These are phyloP conservation scores for Haplographium delicatum DNA, from an alignment of 495 filamentous ascomycete species.

Conservation along the genomic window DNA sequence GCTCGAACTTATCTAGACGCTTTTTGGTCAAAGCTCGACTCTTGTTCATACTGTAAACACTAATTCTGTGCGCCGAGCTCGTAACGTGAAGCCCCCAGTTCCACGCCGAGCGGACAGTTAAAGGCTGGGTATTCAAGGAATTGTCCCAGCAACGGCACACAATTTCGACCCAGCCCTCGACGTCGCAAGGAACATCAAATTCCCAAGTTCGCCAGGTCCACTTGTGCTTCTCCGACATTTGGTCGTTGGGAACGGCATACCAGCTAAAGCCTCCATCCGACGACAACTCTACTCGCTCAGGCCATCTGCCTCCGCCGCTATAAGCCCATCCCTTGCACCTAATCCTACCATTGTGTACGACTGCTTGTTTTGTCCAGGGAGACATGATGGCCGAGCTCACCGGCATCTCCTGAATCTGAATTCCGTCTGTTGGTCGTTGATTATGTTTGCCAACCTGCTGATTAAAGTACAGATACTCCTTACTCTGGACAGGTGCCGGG, in stretches of 20 bases:
- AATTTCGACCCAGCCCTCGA: slow-evolving; percentile 3
- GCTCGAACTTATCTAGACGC: slow-evolving; percentile 45
- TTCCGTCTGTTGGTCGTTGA: slow-evolving; percentile 42
- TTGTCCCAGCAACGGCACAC: slow-evolving; percentile 44
- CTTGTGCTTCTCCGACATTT: slow-evolving; percentile 47
- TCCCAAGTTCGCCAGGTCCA: slow-evolving; percentile 51
- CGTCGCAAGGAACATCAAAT: slow-evolving; percentile 17
- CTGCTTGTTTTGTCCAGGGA: slow-evolving; percentile 44
- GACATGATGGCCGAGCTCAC: slow-evolving; percentile 55
- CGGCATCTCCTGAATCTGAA: slow-evolving; percentile 61
- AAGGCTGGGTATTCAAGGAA: slow-evolving; percentile 48
- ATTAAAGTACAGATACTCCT: slow-evolving; percentile 56
- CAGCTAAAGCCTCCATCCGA: slow-evolving; percentile 53
- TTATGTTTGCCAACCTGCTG: slow-evolving; percentile 59
- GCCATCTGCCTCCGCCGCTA: slow-evolving; percentile 53
- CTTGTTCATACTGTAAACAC: slow-evolving; percentile 58
- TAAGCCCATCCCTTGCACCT: slow-evolving; percentile 54
- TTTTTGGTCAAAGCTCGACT: slow-evolving; percentile 39
- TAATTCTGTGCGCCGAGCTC: slow-evolving; percentile 57
- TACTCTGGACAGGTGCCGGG: slow-evolving; percentile 38
- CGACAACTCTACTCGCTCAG: slow-evolving; percentile 51
- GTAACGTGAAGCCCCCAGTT: slow-evolving; percentile 66
- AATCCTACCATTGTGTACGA: slow-evolving; percentile 51
- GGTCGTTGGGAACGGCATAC: slow-evolving; percentile 49
- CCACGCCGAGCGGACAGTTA: slow-evolving; percentile 39